Evolutionary conservation across 192 early-diverging fungal genomes (phyloP).

Genomic region (Podila epigama): DNA sequence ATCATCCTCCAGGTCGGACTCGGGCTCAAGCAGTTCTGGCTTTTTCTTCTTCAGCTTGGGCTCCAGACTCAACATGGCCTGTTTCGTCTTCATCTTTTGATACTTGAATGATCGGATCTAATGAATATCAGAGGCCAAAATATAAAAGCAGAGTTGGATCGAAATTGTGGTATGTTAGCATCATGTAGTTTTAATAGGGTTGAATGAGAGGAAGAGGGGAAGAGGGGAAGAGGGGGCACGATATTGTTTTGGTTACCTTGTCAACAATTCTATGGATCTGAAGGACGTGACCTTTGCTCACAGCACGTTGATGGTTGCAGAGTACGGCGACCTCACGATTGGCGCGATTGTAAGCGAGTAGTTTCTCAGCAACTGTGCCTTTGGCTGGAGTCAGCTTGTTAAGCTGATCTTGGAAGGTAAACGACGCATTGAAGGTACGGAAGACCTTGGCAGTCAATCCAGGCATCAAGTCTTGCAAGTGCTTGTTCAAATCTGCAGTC

Average conservation of each 20-base stretch:
- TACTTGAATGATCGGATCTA: slow-evolving; percentile 87
- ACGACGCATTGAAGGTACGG: slow-evolving; percentile 98
- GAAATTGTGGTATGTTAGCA: neutral
- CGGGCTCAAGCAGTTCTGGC: slow-evolving; percentile 68
- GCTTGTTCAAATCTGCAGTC: slow-evolving; percentile 87
- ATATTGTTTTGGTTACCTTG: slow-evolving; percentile 69
- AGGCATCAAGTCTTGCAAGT: slow-evolving; percentile 84
- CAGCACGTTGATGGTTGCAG: slow-evolving; percentile 96
- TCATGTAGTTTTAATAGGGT: too few relatives aligned
- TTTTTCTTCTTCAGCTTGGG: slow-evolving; percentile 80
- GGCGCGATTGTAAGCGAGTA: slow-evolving; percentile 93
- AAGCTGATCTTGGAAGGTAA: slow-evolving; percentile 91
- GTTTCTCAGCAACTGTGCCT: slow-evolving; percentile 82
- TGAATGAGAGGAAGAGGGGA: too few relatives aligned
- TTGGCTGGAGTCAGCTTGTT: slow-evolving; percentile 67
- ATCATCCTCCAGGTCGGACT: slow-evolving; percentile 79
- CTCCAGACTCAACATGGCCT: slow-evolving; percentile 75
- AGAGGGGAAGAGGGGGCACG: slow-evolving; percentile 12
- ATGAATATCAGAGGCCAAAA: neutral
- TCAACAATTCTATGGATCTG: slow-evolving; percentile 85
- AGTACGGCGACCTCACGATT: slow-evolving; percentile 96
- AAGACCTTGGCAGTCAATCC: slow-evolving; percentile 98
- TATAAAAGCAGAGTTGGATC: neutral
- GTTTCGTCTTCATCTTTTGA: slow-evolving; percentile 76
- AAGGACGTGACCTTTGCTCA: slow-evolving; percentile 78